Base-by-base conservation (phyloP, 306 rosid species). In the Cucumis melo region DNA sequence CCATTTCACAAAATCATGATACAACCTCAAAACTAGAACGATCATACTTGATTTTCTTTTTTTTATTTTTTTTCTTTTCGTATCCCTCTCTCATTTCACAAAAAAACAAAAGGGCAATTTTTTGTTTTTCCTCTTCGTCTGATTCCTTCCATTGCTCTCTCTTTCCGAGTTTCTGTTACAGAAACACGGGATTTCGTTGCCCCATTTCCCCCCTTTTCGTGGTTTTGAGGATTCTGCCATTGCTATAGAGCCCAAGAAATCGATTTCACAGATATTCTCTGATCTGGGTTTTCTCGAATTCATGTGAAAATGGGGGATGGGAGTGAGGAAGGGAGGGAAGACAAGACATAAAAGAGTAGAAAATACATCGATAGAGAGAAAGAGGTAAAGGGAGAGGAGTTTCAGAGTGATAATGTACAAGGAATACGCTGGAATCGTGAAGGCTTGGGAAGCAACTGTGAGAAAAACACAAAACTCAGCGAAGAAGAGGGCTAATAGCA, bases 371-470 rank as follows among this genome's bases (percentile, higher is more conserved):
- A 55, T 10, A 12, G 83, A 71, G 84, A 84, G 1, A 61, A 3
- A 63, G 71, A 17, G 80, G 61, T 63, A 68, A 10, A 61, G 41
- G 42, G 0, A 21, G 57, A 50, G 39, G 44, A 17, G 60, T 50
- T 72, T 51, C 44, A 29, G 62, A 73, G 61, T 32, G 77, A 73
- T 73, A 73, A 93, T 93, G 98, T 90, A 90, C 90, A 90, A 68
- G 80, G 96, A 90, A 78, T 78, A 80, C 16, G 79, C 72, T 34
- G 90, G 90, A 84, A 77, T 86, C 75, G 85, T 80, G 13, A 90
- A 87, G 76, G 85, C 82, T 41, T 90, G 93, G 92, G 88, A 91
- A 81, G 75, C 87, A 78, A 83, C 88, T 9, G 86, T 90, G 71
- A 83, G 96, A 0, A 90, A 87, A 90, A 83, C 98, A 29, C 86